Conservation (phyloP, 202 grass and related monocot genomes). For the Dendrocalamus latiflorus region DNA sequence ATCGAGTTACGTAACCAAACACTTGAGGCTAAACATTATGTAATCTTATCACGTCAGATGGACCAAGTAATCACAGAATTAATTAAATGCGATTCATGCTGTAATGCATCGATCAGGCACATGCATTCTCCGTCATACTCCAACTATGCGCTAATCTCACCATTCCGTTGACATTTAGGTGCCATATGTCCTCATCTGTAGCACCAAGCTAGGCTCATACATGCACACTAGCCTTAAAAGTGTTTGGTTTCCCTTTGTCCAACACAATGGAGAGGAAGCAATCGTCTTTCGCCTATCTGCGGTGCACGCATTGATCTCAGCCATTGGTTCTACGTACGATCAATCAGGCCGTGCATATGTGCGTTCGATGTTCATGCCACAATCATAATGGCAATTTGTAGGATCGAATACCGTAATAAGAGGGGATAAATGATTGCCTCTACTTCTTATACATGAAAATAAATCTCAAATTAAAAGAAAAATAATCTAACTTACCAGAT, state of each 20-base stretch:
- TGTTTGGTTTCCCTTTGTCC: conserved; percentile 2
- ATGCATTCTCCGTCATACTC: conserved; percentile 20
- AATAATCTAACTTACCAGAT: too few relatives aligned
- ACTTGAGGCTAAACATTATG: neutral
- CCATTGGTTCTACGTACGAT: neutral
- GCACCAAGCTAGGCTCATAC: neutral
- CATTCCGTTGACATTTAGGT: conserved; percentile 10
- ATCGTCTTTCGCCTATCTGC: neutral
- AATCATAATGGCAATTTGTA: neutral
- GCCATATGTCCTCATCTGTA: neutral
- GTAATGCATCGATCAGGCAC: neutral
- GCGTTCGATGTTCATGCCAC: neutral
- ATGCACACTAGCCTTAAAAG: neutral
- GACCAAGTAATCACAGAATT: neutral
- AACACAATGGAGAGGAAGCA: neutral
- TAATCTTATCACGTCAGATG: neutral
- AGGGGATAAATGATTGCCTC: too few relatives aligned
- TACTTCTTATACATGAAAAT: too few relatives aligned
- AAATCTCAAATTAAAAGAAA: too few relatives aligned
- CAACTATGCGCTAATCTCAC: neutral
- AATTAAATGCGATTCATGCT: neutral
- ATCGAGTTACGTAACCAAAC: neutral
- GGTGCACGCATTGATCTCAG: neutral
- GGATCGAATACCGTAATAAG: too few relatives aligned
- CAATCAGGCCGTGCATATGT: neutral